Percentiles rank a stretch among this genome's conserved stretches.
These are phyloP conservation scores for Chalciporus pseudorubinellus DNA, from an alignment of 768 basidiomycete genomes.

Conservation along the genomic window DNA sequence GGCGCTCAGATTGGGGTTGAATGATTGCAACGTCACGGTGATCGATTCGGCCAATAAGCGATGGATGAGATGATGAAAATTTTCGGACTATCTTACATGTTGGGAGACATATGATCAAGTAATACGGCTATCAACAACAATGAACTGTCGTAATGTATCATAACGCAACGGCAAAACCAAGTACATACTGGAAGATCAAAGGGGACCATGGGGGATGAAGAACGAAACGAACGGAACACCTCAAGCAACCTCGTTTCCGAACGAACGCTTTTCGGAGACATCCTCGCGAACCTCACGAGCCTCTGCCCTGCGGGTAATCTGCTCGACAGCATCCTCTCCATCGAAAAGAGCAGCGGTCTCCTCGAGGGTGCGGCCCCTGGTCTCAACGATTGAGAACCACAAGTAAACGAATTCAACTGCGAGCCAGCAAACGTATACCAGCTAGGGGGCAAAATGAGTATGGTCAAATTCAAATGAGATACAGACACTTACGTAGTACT, in stretches of 20 bases:
- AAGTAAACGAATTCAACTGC: conserved; percentile 61
- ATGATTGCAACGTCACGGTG: too few relatives aligned
- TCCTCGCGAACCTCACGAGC: conserved; percentile 16
- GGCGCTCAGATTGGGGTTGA: too few relatives aligned
- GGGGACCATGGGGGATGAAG: neutral
- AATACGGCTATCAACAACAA: neutral
- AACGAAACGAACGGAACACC: neutral
- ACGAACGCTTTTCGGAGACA: conserved; percentile 21
- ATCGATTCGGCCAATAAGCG: too few relatives aligned
- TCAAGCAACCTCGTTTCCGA: conserved; percentile 6
- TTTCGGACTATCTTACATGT: neutral
- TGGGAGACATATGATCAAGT: neutral
- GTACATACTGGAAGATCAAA: neutral
- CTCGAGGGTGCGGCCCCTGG: conserved; percentile 70
- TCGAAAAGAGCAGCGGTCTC: conserved; percentile 84
- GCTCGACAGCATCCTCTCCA: conserved; percentile 51
- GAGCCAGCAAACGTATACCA: conserved; percentile 74
- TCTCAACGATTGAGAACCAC: conserved; percentile 70
- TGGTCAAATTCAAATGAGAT: neutral
- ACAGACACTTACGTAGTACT: conserved; percentile 57
- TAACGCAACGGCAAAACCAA: neutral
- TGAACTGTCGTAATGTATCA: neutral
- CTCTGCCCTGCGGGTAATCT: conserved; percentile 31
- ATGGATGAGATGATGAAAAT: neutral
- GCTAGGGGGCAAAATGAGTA: conserved; percentile 26